Conservation (phyloP, 257 asterid genomes). For the Marsdenia floribunda region DNA sequence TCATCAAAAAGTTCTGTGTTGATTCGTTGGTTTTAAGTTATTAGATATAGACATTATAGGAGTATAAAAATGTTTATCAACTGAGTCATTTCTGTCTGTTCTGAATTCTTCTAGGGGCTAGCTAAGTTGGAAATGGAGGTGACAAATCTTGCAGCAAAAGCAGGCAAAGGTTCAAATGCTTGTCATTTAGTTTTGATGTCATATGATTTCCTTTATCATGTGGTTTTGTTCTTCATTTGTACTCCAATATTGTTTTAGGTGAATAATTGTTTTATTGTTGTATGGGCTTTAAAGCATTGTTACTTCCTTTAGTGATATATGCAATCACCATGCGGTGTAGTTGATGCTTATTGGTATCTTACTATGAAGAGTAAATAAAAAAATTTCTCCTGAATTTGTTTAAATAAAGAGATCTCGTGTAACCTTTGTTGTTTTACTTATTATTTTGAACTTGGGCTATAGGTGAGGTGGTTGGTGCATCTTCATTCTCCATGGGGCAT, state of each 20-base stretch:
- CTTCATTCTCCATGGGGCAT: constrained; percentile 77
- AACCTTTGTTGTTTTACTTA: constrained; percentile 13
- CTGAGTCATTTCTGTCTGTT: not conserved
- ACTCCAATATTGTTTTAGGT: not conserved
- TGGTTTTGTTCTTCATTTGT: not conserved
- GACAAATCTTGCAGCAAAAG: constrained; percentile 98
- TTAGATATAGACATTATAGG: not conserved
- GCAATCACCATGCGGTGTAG: not conserved
- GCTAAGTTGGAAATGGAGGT: constrained; percentile 99
- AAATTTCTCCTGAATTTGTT: not conserved
- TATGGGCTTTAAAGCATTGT: not conserved
- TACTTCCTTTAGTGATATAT: not conserved
- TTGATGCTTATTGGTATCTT: not conserved
- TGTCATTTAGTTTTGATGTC: constrained; percentile 1
- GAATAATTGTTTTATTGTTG: not conserved
- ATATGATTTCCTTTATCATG: not conserved
- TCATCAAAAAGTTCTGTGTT: not conserved
- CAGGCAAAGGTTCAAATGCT: constrained; percentile 79
- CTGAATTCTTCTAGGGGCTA: constrained; percentile 51
- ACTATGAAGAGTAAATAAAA: not conserved
- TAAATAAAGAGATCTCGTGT: not conserved
- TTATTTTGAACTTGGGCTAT: constrained; percentile 24
- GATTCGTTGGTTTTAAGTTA: not conserved
- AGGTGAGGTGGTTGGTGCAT: constrained; percentile 98
- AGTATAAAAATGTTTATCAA: not conserved